Evolutionary conservation across 139 green algal genomes (phyloP).

Genomic region (Desmodesmus armatus): DNA sequence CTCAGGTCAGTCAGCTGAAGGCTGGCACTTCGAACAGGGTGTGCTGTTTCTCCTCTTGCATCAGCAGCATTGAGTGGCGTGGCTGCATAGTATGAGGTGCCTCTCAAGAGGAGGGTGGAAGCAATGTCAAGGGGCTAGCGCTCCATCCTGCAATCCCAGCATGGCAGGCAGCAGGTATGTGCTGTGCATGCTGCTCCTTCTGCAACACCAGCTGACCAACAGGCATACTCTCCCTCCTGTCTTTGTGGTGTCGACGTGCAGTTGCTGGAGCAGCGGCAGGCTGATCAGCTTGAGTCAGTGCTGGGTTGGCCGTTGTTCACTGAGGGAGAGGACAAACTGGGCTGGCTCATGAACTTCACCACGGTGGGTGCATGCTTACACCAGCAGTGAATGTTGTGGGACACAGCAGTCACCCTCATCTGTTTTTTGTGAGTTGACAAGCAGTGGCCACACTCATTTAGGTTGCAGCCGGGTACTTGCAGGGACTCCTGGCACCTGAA

Average conservation of each 20-base stretch:
- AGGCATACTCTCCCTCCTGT: neutral
- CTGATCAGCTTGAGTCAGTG: constrained; percentile 75
- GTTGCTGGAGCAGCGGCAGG: constrained; percentile 59
- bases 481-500: too few species aligned
- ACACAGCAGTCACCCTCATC: too few species aligned
- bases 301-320: constrained; percentile 85
- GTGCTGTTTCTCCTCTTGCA: neutral
- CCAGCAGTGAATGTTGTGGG: neutral
- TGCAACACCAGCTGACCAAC: neutral
- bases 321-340: constrained; percentile 76
- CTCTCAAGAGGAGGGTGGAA: neutral
- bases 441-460: too few species aligned
- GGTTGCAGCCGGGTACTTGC: too few species aligned
- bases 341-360: constrained; percentile 96
- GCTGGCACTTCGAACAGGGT: too few species aligned
- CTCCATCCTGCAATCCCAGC: neutral
- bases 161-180: too few species aligned
- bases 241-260: constrained; percentile 26
- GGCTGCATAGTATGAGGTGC: too few species aligned
- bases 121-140: neutral
- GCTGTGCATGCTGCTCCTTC: too few species aligned
- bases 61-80: neutral
- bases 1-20: too few species aligned
- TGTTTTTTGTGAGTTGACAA: too few species aligned
- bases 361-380: constrained; percentile 57